phyloP scores from a whole-genome alignment of 306 rosid genomes.

The Medicago arabica region DNA sequence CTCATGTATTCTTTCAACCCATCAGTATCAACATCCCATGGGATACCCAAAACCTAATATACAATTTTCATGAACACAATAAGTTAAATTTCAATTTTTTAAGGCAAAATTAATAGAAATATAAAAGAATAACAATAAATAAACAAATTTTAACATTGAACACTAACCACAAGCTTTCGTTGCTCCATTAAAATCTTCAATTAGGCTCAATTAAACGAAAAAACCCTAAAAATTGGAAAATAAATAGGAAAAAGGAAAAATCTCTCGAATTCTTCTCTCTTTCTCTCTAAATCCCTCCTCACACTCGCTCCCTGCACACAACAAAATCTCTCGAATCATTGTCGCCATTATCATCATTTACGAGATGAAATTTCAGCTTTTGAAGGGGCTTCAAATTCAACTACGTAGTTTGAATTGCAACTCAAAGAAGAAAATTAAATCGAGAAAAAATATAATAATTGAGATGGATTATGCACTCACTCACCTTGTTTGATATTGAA shows the following conservation, averaged over 20 bases:
- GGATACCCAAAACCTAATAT: slow-evolving; percentile 75
- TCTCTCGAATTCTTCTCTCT: slow-evolving; percentile 55
- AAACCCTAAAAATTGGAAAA: slow-evolving; percentile 45
- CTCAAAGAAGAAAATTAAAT: slow-evolving; percentile 45
- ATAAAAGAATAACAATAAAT: neutral
- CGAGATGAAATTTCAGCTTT: slow-evolving; percentile 67
- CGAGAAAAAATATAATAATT: neutral
- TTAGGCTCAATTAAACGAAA: slow-evolving; percentile 32
- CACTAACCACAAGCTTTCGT: slow-evolving; percentile 91
- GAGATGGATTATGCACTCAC: slow-evolving; percentile 64
- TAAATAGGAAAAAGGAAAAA: slow-evolving; percentile 39
- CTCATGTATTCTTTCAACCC: slow-evolving; percentile 83
- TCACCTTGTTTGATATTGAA: slow-evolving; percentile 57
- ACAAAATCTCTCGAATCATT: slow-evolving; percentile 67
- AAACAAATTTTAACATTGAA: slow-evolving; percentile 17
- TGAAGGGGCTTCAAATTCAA: slow-evolving; percentile 35
- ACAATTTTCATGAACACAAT: slow-evolving; percentile 23
- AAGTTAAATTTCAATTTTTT: neutral
- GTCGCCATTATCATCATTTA: slow-evolving; percentile 44
- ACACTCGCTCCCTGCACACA: slow-evolving; percentile 95
- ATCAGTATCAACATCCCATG: slow-evolving; percentile 86
- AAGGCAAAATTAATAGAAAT: neutral
- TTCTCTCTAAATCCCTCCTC: slow-evolving; percentile 79
- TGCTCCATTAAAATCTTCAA: slow-evolving; percentile 66
- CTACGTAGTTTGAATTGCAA: slow-evolving; percentile 40